Conservation (phyloP, 805 yeast species). For the Candida ovalis region DNA sequence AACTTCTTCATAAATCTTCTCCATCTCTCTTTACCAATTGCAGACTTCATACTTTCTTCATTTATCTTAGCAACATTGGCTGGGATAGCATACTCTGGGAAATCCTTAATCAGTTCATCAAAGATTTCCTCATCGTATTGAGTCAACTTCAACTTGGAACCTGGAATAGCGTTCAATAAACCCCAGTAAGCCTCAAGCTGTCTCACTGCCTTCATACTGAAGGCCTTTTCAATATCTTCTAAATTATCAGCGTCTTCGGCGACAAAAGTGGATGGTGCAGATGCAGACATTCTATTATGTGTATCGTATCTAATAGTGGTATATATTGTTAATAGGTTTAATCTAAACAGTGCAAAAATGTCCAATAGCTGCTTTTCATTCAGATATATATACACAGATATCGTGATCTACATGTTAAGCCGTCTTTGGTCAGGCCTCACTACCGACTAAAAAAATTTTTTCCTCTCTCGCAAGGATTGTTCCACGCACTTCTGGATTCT, state of each 20-base stretch:
- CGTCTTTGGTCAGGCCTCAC: no score
- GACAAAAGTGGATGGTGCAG: conserved; percentile 20
- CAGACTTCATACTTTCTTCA: conserved; percentile 81
- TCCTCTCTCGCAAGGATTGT: no score
- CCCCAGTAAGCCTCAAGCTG: conserved; percentile 96
- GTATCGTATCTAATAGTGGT: not conserved
- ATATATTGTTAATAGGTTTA: not conserved
- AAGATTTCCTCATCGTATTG: conserved; percentile 69
- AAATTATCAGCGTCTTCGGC: conserved; percentile 92
- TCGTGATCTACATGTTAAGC: no score
- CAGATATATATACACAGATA: no score
- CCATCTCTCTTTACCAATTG: conserved; percentile 84
- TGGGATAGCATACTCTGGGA: conserved; percentile 83
- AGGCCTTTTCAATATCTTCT: conserved; percentile 95
- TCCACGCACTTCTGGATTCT: no score
- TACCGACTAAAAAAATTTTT: no score
- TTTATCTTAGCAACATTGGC: conserved; percentile 51
- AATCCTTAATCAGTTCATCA: conserved; percentile 54
- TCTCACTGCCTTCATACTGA: conserved; percentile 94
- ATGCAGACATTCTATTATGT: conserved; percentile 1
- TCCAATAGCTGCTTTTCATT: no score
- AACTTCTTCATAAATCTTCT: conserved; percentile 79
- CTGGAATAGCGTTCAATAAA: conserved; percentile 66
- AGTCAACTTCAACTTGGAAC: conserved; percentile 73
- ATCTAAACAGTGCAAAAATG: no score